Evolutionary conservation across 169 alveolate genomes (phyloP), one percentile per base, ranked within the genome.

Genomic region (Plasmodium yoelii): DNA sequence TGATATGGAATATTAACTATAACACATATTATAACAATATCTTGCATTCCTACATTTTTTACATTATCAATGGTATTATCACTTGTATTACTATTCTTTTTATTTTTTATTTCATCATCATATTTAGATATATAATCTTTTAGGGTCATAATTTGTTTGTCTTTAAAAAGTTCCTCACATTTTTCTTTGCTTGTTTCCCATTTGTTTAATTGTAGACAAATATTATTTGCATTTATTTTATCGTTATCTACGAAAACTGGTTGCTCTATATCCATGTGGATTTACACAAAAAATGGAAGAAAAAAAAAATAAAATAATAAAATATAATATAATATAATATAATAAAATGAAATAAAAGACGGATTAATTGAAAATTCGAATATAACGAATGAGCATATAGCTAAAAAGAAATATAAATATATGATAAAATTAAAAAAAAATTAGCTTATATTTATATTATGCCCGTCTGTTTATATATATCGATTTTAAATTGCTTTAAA

Each of bases 1-100:
- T 80, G 80, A 70, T 80, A 80, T 15, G 90, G 90, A 26, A 80
- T 67, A 80, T 80, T 80, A 15, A 80, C 90, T 53, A 80, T 39
- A n/a, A 80, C 67, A 46, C 90, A 80, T 12, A 80, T 47, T 59
- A 80, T 22, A 10, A 67, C 24, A 34, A 80, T 80, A 12, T 74
- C 88, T 26, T 74, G 56, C 13, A 46, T 9, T 0, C 39, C 75
- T 19, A 13, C 0, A 13, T 15, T 3, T 1, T 13, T 12, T 13
- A 51, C 59, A 34, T 34, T 34, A 10, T 49, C 59, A 13, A 10
- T n/a, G 6, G 3, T 10, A 49, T 13, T n/a, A 12, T 51, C 59
- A 13, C 12, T 12, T 22, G 28, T 9, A 2, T 22, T 64, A 24
- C 1, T 64, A 22, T 4, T 28, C 19, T 42, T 80, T 80, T 80